These are phyloP conservation scores for Ceratopteris richardii DNA, from an alignment of 75 land plant genomes.

Conservation along the genomic window DNA sequence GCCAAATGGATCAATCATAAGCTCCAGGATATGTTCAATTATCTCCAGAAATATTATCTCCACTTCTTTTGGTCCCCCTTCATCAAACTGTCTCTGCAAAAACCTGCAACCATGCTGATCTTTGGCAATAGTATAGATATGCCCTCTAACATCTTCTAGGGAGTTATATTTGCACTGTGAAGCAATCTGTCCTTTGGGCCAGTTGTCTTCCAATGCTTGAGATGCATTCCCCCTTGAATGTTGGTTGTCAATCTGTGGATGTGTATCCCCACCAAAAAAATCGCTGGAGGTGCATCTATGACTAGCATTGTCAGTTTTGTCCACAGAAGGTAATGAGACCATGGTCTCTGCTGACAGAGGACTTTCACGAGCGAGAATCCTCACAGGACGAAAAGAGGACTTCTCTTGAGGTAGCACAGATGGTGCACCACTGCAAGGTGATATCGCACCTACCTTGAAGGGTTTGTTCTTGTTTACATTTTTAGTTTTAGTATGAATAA, in stretches of 20 bases:
- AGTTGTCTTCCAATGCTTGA: not conserved
- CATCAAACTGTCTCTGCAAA: conserved; percentile 25
- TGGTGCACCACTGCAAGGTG: too few species aligned
- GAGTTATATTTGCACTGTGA: conserved; percentile 21
- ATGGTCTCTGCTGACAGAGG: too few species aligned
- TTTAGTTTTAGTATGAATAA: conserved; percentile 9
- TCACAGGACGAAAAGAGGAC: too few species aligned
- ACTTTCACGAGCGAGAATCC: too few species aligned
- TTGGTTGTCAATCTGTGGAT: not conserved
- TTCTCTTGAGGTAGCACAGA: not conserved
- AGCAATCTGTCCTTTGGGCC: conserved; percentile 2
- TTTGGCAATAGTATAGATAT: conserved; percentile 26
- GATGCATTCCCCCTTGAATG: not conserved
- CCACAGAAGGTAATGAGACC: too few species aligned
- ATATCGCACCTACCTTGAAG: not conserved
- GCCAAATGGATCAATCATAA: conserved; percentile 30
- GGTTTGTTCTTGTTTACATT: not conserved
- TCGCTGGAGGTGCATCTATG: too few species aligned
- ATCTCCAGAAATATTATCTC: conserved; percentile 30
- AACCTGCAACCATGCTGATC: conserved; percentile 33
- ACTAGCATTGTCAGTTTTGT: too few species aligned
- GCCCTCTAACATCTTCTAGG: conserved; percentile 26
- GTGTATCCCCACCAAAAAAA: not conserved
- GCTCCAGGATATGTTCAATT: conserved; percentile 25
- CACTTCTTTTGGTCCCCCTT: conserved; percentile 26